Base-by-base conservation (phyloP, 345 rosid genomes). In the Dimocarpus longan region DNA sequence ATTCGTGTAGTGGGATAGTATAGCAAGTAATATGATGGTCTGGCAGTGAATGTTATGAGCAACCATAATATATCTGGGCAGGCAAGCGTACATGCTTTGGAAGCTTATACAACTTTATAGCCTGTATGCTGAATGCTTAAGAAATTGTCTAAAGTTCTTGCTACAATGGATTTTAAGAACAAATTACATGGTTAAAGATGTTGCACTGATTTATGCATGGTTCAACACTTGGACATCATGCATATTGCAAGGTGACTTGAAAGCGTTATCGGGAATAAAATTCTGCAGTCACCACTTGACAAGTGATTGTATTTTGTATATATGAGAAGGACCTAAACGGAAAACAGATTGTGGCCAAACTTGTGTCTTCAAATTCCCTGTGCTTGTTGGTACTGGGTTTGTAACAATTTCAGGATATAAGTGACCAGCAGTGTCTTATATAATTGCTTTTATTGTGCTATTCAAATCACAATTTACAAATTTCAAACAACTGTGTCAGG, bases 401-500 rank as follows among this genome's bases (percentile, higher is more conserved):
- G 15, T 74, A 26, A 74, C 56, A 43, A 63, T 74, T 43, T 62
- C 40, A 4, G 24, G 24, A 22, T 15, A 60, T 5, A 24, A 26
- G 43, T 62, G 32, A 56, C 18, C 16, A 18, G 37, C 18, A 54
- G 46, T n/a, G 62, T 18, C 67, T 73, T 21, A n/a, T 54, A 15
- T 54, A 54, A 71, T 10, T 71, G 22, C 15, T 10, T 32, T 71
- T 52, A 8, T 19, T 15, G 28, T 24, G 28, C 43, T n/a, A 56
- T 39, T 73, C 66, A 40, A 32, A 21, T 21, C 50, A 73, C 15
- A 21, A 21, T 48, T 5, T 15, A 22, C 64, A 28, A 75, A 32
- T 65, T 40, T 75, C 28, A 65, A 76, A 48, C 19, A 10, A 16
- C 32, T 70, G 21, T 21, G 40, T 81, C 85, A 95, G 98, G 98